phyloP scores from a whole-genome alignment of 1,139 yeast genomes.

The Pichia terricola region DNA sequence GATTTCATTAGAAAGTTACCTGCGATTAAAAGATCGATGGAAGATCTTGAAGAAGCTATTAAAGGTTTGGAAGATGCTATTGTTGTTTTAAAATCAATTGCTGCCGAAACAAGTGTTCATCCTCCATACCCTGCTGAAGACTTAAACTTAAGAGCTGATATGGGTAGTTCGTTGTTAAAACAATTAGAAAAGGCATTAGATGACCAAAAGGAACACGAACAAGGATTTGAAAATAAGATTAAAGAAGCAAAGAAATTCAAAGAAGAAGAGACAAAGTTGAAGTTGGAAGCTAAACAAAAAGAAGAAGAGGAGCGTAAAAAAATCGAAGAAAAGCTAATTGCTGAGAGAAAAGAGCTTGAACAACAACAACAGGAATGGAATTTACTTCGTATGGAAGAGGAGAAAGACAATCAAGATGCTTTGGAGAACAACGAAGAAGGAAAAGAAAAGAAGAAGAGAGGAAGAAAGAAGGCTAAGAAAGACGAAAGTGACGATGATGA shows the following conservation, averaged over 20 bases:
- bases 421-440: constrained; percentile 21
- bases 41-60: constrained; percentile 52
- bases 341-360: constrained; percentile 63
- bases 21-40: constrained; percentile 48
- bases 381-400: constrained; percentile 41
- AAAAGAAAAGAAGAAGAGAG: constrained; percentile 18
- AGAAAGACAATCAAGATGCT: constrained; percentile 24
- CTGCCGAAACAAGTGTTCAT: constrained; percentile 33
- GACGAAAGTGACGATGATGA: constrained; percentile 13
- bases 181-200: constrained; percentile 62
- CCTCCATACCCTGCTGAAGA: constrained; percentile 76
- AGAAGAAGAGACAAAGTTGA: constrained; percentile 43
- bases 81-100: constrained; percentile 46
- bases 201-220: constrained; percentile 65
- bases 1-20: constrained; percentile 65
- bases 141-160: constrained; percentile 71
- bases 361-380: constrained; percentile 83
- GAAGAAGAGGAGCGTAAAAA: constrained; percentile 34
- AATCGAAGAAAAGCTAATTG: constrained; percentile 44
- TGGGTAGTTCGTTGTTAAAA: constrained; percentile 71
- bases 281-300: constrained; percentile 32
- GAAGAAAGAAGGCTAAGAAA: constrained; percentile 17
- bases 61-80: constrained; percentile 58
- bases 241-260: constrained; percentile 64
- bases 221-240: constrained; percentile 48